phyloP scores from a whole-genome alignment of 148 eudicot genomes.

The Suaeda aralocaspica region DNA sequence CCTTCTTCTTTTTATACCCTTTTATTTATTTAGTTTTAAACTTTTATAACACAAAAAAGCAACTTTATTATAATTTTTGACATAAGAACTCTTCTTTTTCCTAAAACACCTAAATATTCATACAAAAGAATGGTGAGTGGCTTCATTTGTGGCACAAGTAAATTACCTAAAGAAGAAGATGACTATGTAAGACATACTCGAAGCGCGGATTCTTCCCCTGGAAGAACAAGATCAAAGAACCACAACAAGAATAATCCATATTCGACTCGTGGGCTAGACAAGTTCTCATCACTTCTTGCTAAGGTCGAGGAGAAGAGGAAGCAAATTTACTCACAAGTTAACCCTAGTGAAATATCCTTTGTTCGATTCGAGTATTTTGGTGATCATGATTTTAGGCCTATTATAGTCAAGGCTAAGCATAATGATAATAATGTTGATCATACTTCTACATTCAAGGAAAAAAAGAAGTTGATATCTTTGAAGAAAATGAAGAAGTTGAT shows the following conservation, averaged over 20 bases:
- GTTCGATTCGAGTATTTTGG: constrained; percentile 25
- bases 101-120: too few species aligned
- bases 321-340: constrained; percentile 20
- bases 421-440: not conserved
- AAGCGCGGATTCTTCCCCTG: constrained; percentile 30
- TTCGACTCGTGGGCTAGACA: constrained; percentile 34
- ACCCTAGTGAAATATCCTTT: constrained; percentile 26
- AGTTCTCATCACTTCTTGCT: constrained; percentile 30
- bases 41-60: too few species aligned
- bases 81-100: too few species aligned
- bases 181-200: constrained; percentile 13
- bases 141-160: constrained; percentile 31
- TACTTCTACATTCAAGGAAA: not conserved
- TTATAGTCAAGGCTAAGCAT: constrained; percentile 28
- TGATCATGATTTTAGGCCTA: constrained; percentile 30
- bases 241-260: constrained; percentile 32
- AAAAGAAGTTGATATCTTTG: not conserved
- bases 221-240: constrained; percentile 12
- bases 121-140: constrained; percentile 27
- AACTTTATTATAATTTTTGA: too few species aligned
- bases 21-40: too few species aligned
- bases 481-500: not conserved
- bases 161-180: constrained; percentile 23
- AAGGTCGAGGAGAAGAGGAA: constrained; percentile 33
- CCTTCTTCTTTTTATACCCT: not conserved